Base-by-base conservation (phyloP, 31 red algal genomes). In the Porphyra umbilicalis region DNA sequence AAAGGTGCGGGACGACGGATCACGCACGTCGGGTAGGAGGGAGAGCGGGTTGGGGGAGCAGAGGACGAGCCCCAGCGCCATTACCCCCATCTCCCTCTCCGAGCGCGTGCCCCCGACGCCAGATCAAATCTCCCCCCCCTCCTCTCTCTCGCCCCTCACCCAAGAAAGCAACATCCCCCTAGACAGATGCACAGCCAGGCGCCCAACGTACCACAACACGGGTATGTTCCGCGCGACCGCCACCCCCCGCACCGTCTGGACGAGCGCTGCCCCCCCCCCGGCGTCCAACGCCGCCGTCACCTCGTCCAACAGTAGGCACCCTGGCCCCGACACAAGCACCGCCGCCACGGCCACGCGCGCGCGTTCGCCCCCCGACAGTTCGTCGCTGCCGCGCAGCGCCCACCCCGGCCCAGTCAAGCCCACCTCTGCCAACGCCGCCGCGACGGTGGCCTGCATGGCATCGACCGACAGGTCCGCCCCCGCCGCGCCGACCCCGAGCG, bases 231-330 rank as follows among this genome's bases (percentile, higher is more conserved):
- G 76, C 39, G 86, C 83, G 6, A 76, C 75, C 74, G 89, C 76
- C 0, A 94, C 75, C 44, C 32, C 14, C 46, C 83, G 71, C 14
- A 94, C 46, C 38, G 76, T 89, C 33, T 75, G 74, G 30, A 94
- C 46, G 31, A 94, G 76, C 20, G 82, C 88, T 33, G 81, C 88
- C 36, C 82, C 84, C 25, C 77, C 88, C 34, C 88, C 33, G 6
- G 85, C 84, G 80, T 95, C 93, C 38, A 95, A 79, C 36, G 77
- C 85, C 20, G 88, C 85, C 3, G 93, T 95, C 18, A 86, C 88
- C 83, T 95, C 93, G 37, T 95, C 93, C 15, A 95, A 86, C 8
- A 95, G 83, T 46, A 95, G 79, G 9, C 83, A 75, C 10, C 46
- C 79, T 6, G 93, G 85, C 83, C 83, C 42, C 44, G 68, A 85